Evolutionary conservation across 225 moss, liverwort and hornwort genomes (phyloP), one percentile per base, ranked within the genome.

Genomic region (Neckera pumila): DNA sequence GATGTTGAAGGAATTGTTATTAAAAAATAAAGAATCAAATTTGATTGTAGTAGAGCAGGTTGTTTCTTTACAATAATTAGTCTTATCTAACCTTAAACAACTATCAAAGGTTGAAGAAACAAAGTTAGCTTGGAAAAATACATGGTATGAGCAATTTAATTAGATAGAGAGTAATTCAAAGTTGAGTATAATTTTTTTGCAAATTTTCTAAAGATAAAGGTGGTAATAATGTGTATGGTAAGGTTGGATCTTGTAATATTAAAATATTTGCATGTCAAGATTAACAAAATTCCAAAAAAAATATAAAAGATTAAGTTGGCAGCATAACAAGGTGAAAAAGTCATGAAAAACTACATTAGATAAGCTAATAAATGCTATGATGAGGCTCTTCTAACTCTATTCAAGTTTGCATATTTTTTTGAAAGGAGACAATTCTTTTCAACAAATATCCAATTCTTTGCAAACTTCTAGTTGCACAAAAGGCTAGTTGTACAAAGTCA

Each of bases 341-440:
- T 8, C 1, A 27, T 43, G 5, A 27, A 43, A 27, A 42, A 71
- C 25, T 23, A 70, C 16, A 27, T 16, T 7, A 45, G 17, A 73
- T 0, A 73, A 18, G 17, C 11, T 73, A 45, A 73, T 73, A 30
- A 2, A 6, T 47, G 28, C 7, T 45, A 17, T 47, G 1, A 45
- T 45, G 11, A 73, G 7, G 45, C 30, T 11, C 10, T 17, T 45
- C 1, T 30, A 0, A 73, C 7, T 27, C 30, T 73, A 4, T 45
- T 73, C 2, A 30, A 4, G 4, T 45, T 0, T 73, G 2, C 17
- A 6, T 17, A 30, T 11, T 30, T 73, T 43, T 53, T 53, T 53
- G 5, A 38, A 45, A 2, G 4, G 2, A 28, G 14, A 1, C 17
- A 9, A 10, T 28, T 10, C 6, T 2, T 7, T 10, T 17, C 17